Evolutionary conservation across 805 yeast species (phyloP), one percentile per base, ranked within the genome.

Genomic region (Candida dendrica): DNA sequence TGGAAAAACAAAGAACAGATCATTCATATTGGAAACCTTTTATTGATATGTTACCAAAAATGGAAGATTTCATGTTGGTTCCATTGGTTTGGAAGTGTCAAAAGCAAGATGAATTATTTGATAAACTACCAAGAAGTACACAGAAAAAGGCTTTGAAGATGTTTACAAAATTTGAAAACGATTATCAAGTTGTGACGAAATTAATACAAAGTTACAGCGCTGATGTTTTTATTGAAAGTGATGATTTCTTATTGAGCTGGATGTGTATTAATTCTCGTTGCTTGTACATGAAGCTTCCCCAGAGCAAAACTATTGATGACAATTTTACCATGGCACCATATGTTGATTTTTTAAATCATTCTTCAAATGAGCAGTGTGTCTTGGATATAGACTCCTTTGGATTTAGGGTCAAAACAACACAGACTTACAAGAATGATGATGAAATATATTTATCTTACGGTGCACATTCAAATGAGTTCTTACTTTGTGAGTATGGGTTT

Each of bases 191-290:
- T 0, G 72, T 77, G 1, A 20, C 29, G 0, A 47, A 57, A 0
- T 22, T 60, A 2, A 33, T 61, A 5, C 24, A 42, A 8, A n/a
- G n/a, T 13, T 35, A 44, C 29, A 10, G 32, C 7, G 8, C 34
- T 15, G 3, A 16, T 1, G 10, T 31, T 2, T 8, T 34, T 4
- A 15, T 53, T 3, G 26, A 42, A 1, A 42, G 37, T 15, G 41
- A 40, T 6, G 42, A 41, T 3, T 81, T 73, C 49, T 52, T 81
- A 10, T 79, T 87, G 76, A 77, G 84, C 0, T 91, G 96, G 95
- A 70, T 85, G 52, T 81, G 91, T 53, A 85, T 90, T 43, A 91
- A 93, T 58, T 83, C 97, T 2, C 80, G 98, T 63, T 91, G 98
- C 59, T 66, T 91, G 6, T 90, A 88, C 58, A 80, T 82, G 81